Evolutionary conservation across 345 rosid genomes (phyloP).

Genomic region (Melastoma malabathricum): DNA sequence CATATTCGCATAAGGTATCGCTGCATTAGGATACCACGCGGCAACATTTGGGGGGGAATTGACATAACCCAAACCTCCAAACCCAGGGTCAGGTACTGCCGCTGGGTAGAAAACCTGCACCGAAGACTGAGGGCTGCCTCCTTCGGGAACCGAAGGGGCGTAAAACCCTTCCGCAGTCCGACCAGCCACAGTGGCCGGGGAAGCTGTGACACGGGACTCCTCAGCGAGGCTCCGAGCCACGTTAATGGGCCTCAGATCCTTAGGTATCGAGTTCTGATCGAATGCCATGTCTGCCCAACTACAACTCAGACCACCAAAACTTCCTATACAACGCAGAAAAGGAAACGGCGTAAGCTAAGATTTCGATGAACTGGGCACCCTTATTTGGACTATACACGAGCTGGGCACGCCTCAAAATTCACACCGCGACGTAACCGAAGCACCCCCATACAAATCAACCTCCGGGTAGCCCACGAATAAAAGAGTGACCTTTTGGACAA

Average conservation of each 20-base stretch:
- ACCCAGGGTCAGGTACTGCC: constrained; percentile 25
- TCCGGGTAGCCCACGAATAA: too few relatives aligned
- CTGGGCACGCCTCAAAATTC: too few relatives aligned
- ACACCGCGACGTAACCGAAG: too few relatives aligned
- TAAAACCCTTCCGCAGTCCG: constrained; percentile 24
- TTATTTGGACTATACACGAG: not conserved
- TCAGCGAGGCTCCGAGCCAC: constrained; percentile 23
- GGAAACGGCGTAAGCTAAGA: not conserved
- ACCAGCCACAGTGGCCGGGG: constrained; percentile 11
- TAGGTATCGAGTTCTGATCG: constrained; percentile 38
- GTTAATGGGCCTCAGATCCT: constrained; percentile 34
- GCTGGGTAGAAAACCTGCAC: constrained; percentile 32
- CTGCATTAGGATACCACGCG: constrained; percentile 24
- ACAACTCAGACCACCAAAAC: not conserved
- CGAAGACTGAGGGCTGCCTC: constrained; percentile 18
- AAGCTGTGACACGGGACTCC: constrained; percentile 29
- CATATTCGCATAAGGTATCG: constrained; percentile 22
- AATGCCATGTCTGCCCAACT: constrained; percentile 32
- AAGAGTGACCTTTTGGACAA: too few relatives aligned
- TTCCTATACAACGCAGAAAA: not conserved
- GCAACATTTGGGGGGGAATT: constrained; percentile 18
- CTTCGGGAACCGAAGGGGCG: constrained; percentile 14
- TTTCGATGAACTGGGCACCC: not conserved
- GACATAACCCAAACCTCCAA: constrained; percentile 32
- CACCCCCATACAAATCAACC: too few relatives aligned